Percentiles rank a stretch among this genome's conserved stretches.
Evolutionary conservation across 257 asterid species (phyloP).

Genomic region (Paraleonurus japonicus): DNA sequence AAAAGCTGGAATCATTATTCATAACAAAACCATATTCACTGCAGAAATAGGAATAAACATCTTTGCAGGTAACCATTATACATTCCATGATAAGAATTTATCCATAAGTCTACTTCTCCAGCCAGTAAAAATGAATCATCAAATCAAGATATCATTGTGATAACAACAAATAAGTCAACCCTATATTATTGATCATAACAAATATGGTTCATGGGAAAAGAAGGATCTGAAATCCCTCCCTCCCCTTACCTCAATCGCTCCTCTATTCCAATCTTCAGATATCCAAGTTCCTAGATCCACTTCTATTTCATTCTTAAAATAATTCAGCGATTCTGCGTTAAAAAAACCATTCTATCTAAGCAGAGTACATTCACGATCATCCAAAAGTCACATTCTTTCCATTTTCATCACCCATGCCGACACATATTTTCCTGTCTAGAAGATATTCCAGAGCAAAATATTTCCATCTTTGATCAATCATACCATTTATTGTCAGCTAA

Average conservation of each 20-base stretch:
- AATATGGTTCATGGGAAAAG: not conserved
- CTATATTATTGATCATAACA: not conserved
- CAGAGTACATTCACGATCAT: not conserved
- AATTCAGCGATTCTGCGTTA: not conserved
- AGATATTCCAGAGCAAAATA: not conserved
- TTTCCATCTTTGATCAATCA: not conserved
- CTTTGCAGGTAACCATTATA: not conserved
- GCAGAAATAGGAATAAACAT: not conserved
- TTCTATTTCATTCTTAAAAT: not conserved
- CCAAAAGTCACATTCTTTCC: slow-evolving; percentile 1
- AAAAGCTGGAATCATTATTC: slow-evolving; percentile 6
- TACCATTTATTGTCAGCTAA: slow-evolving; percentile 3
- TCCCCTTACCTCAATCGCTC: not conserved
- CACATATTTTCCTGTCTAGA: not conserved
- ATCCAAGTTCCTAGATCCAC: not conserved
- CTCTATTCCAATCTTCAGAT: slow-evolving; percentile 2
- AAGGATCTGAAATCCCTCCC: not conserved
- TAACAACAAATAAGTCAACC: not conserved
- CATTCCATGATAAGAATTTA: not conserved
- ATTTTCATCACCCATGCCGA: not conserved
- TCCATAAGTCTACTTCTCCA: too few species aligned
- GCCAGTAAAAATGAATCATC: not conserved
- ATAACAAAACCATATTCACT: slow-evolving; percentile 6
- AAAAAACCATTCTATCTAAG: not conserved
- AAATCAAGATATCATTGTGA: not conserved